Evolutionary conservation across 495 filamentous ascomycete genomes (phyloP).

Genomic region (Saxophila tyrrhenica): DNA sequence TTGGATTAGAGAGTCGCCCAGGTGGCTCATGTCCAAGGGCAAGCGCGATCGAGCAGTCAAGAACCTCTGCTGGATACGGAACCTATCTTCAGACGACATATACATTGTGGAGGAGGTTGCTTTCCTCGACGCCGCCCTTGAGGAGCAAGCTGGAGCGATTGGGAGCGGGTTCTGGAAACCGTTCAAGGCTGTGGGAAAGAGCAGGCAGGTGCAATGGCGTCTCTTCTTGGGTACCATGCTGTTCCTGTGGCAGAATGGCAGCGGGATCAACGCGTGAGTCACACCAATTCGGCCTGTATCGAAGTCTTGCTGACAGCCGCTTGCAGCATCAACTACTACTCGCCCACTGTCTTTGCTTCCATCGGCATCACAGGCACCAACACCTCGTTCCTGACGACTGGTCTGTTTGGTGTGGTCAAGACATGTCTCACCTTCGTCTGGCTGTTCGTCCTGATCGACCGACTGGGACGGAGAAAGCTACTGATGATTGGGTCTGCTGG

Average conservation of each 20-base stretch:
- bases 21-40: conserved; percentile 51
- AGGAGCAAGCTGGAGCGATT: conserved; percentile 42
- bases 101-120: conserved; percentile 58
- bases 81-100: conserved; percentile 44
- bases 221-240: conserved; percentile 57
- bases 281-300: background rate
- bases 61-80: conserved; percentile 54
- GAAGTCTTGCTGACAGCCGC: background rate
- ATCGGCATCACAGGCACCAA: conserved; percentile 46
- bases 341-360: conserved; percentile 46
- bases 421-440: conserved; percentile 51
- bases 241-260: conserved; percentile 55
- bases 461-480: conserved; percentile 44
- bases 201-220: conserved; percentile 43
- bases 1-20: conserved; percentile 48
- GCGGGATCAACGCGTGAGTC: conserved; percentile 44
- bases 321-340: conserved; percentile 49
- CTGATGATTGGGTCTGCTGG: conserved; percentile 45
- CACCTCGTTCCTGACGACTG: conserved; percentile 40
- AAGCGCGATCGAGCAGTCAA: conserved; percentile 43
- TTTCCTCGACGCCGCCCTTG: conserved; percentile 48
- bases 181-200: conserved; percentile 43
- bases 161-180: conserved; percentile 58
- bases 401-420: conserved; percentile 43
- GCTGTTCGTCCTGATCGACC: conserved; percentile 45